These are phyloP conservation scores for Fomitopsis palustris DNA, from an alignment of 1,284 basidiomycete genomes.

Conservation along the genomic window DNA sequence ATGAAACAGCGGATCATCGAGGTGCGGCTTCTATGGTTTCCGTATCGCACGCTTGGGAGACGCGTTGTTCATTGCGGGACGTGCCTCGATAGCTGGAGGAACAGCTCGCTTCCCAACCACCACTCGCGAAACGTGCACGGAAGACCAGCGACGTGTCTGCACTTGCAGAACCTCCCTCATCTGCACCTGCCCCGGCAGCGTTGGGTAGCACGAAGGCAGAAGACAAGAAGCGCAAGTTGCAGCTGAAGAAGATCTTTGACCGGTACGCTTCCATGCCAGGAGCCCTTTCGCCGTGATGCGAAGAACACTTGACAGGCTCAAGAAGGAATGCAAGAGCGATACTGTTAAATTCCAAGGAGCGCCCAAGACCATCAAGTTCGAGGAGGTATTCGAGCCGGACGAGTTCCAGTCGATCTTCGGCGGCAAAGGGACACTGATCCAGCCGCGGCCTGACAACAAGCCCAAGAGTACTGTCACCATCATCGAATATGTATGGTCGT, in stretches of 20 bases:
- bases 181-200: slow-evolving; percentile 8
- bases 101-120: slow-evolving; percentile 24
- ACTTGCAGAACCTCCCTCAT: slow-evolving; percentile 12
- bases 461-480: slow-evolving; percentile 1
- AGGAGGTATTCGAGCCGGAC: slow-evolving; percentile 32
- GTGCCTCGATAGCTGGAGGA: slow-evolving; percentile 33
- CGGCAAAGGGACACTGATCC: slow-evolving; percentile 25
- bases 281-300: not conserved
- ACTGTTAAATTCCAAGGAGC: slow-evolving; percentile 36
- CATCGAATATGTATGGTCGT: slow-evolving; percentile 11
- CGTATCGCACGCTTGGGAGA: not conserved
- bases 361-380: not conserved
- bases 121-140: slow-evolving; percentile 14
- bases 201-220: slow-evolving; percentile 28
- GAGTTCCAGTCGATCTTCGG: slow-evolving; percentile 37
- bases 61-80: not conserved
- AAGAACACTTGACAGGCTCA: slow-evolving; percentile 24
- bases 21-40: slow-evolving; percentile 12
- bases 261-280: slow-evolving; percentile 19
- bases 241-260: slow-evolving; percentile 38
- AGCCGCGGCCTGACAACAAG: not conserved
- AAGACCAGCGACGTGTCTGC: slow-evolving; percentile 29
- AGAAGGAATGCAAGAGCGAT: slow-evolving; percentile 41
- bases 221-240: slow-evolving; percentile 37
- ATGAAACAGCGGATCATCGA: slow-evolving; percentile 36